These are phyloP conservation scores for Antrodiella citrinella DNA, from an alignment of 768 basidiomycete species.

Conservation along the genomic window DNA sequence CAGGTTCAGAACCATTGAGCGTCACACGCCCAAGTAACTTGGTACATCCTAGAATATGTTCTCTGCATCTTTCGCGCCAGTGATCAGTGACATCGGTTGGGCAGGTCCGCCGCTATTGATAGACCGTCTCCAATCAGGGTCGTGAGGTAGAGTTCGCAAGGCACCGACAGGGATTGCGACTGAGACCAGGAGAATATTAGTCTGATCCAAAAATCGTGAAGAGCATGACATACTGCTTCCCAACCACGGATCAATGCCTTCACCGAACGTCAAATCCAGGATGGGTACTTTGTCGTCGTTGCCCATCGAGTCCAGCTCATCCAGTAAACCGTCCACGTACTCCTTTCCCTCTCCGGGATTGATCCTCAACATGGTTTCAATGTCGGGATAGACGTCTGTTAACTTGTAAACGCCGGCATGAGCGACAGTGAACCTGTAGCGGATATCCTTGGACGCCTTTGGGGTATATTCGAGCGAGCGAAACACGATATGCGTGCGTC, in stretches of 20 bases:
- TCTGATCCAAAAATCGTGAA: not conserved
- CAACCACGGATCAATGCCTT: conserved; percentile 10
- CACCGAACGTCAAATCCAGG: conserved; percentile 8
- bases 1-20: too few species aligned
- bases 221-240: conserved; percentile 8
- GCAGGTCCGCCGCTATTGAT: conserved; percentile 12
- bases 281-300: conserved; percentile 3
- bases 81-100: conserved; percentile 3
- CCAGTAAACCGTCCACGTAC: conserved; percentile 13
- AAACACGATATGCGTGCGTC: conserved; percentile 22
- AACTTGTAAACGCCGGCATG: conserved; percentile 18
- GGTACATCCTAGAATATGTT: conserved; percentile 8
- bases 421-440: conserved; percentile 16
- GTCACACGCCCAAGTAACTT: too few species aligned
- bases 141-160: conserved; percentile 5
- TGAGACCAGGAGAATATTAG: not conserved
- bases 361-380: conserved; percentile 15
- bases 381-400: conserved; percentile 16
- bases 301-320: conserved; percentile 5
- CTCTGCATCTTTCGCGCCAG: conserved; percentile 14
- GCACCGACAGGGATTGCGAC: conserved; percentile 2
- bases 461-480: conserved; percentile 17
- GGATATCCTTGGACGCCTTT: conserved; percentile 9
- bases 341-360: conserved; percentile 16
- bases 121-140: conserved; percentile 16